Percentiles rank a stretch among this genome's conserved stretches.
These are phyloP conservation scores for Monosporozyma yasuniensis DNA, from an alignment of 805 yeast genomes.

Conservation along the genomic window DNA sequence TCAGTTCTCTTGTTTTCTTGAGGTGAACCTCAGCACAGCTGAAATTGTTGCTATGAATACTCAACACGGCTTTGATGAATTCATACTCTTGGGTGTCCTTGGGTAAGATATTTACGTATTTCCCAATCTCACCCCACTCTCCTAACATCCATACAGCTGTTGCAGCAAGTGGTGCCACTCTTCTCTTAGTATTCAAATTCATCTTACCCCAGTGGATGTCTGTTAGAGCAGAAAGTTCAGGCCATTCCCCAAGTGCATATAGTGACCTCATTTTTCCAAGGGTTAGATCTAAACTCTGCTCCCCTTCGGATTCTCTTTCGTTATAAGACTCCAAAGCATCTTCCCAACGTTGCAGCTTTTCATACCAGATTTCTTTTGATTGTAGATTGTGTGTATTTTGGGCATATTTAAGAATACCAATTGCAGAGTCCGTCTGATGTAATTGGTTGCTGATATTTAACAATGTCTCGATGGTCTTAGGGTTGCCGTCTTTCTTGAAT, in stretches of 20 bases:
- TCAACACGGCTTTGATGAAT: conserved; percentile 84
- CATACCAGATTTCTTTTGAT: conserved; percentile 95
- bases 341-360: conserved; percentile 94
- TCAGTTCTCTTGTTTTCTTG: conserved; percentile 71
- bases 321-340: conserved; percentile 90
- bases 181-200: conserved; percentile 61
- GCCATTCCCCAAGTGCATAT: conserved; percentile 99
- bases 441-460: conserved; percentile 88
- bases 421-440: conserved; percentile 96
- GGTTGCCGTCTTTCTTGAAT: conserved; percentile 85
- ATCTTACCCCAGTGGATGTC: conserved; percentile 76
- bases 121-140: conserved; percentile 94
- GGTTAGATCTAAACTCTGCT: conserved; percentile 71
- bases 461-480: conserved; percentile 84
- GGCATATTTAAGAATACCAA: conserved; percentile 91
- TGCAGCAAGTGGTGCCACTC: conserved; percentile 94
- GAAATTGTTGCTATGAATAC: conserved; percentile 78
- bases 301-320: conserved; percentile 50
- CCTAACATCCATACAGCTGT: conserved; percentile 99
- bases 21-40: conserved; percentile 74
- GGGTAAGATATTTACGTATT: conserved; percentile 83
- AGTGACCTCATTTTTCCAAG: conserved; percentile 98
- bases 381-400: conserved; percentile 85
- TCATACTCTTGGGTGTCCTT: conserved; percentile 89
- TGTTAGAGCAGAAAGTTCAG: conserved; percentile 75